Conservation (phyloP, 2,329 filamentous ascomycete species). For the Fusarium sp. region DNA sequence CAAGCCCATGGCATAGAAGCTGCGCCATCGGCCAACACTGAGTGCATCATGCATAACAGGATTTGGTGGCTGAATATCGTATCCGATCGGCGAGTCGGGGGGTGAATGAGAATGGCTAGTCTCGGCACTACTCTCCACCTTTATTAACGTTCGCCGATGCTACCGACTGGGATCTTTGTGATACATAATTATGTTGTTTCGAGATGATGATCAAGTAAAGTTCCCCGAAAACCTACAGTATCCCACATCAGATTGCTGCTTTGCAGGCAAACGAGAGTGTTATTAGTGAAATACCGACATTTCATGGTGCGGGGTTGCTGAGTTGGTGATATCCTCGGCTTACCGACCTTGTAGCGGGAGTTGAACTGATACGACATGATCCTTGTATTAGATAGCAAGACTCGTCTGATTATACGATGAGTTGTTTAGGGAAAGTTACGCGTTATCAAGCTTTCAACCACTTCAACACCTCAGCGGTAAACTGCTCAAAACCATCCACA, state of each 20-base stretch:
- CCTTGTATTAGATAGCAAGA: background rate
- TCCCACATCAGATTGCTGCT: background rate
- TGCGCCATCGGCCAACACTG: background rate
- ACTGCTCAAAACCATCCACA: slow-evolving; percentile 50
- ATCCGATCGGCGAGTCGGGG: slow-evolving; percentile 6
- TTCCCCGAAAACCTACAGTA: no score
- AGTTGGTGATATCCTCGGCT: background rate
- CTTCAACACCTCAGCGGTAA: slow-evolving; percentile 17
- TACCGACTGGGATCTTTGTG: background rate
- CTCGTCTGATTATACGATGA: no score
- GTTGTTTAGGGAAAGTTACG: no score
- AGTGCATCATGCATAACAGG: background rate
- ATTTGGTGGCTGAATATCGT: background rate
- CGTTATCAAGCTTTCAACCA: slow-evolving; percentile 11
- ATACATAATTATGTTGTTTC: background rate
- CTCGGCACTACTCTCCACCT: background rate
- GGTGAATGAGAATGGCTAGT: background rate
- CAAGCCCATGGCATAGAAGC: background rate
- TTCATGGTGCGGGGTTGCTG: background rate
- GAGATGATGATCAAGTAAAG: background rate
- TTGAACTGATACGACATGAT: background rate
- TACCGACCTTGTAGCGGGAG: background rate
- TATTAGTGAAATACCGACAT: background rate
- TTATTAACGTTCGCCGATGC: slow-evolving; percentile 7
- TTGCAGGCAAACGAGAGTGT: background rate